Evolutionary conservation across 768 basidiomycete genomes (phyloP), one percentile per base, ranked within the genome.

Genomic region (Tulasnella sp.): DNA sequence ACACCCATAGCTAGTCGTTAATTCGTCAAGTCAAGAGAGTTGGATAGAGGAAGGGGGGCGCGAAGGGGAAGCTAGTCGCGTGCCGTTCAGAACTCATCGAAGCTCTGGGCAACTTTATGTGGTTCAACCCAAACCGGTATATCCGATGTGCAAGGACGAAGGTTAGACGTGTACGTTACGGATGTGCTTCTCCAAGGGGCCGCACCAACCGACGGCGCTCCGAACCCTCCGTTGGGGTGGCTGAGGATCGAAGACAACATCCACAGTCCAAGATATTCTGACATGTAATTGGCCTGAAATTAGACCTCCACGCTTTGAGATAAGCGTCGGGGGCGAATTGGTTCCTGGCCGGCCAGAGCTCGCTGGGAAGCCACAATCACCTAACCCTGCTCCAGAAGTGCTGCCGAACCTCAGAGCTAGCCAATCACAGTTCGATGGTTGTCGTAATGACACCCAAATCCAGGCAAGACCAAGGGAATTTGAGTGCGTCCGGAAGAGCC

Each of bases 191-290:
- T 46, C 18, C 12, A 12, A n/a, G 7, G 24, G 54, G 24, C 54
- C n/a, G 54, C 54, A 54, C 54, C 54, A 54, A 54, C 54, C 54
- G 54, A 54, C 54, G 54, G 54, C 54, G 54, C 54, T 54, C 54
- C 54, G 54, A 54, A 22, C n/a, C 24, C 54, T 54, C 54, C 54
- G 54, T 54, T 54, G 54, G 24, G 24, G 54, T 54, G 54, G 54
- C 54, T 54, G 4, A n/a, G 24, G 54, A 54, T 54, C 54, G 54
- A 54, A 54, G 54, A 54, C 54, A 54, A 24, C 24, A n/a, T 54
- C 2, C 24, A 1, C 8, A 54, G 54, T n/a, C 54, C 54, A 54
- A 54, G 54, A 54, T 54, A 54, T n/a, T n/a, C 11, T 54, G 24
- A 24, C 24, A 8, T 54, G 24, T n/a, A 54, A 54, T 54, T 54